Percentiles rank a stretch among this genome's conserved stretches.
phyloP scores from a whole-genome alignment of 495 filamentous ascomycete genomes.

The Thozetella sp. region DNA sequence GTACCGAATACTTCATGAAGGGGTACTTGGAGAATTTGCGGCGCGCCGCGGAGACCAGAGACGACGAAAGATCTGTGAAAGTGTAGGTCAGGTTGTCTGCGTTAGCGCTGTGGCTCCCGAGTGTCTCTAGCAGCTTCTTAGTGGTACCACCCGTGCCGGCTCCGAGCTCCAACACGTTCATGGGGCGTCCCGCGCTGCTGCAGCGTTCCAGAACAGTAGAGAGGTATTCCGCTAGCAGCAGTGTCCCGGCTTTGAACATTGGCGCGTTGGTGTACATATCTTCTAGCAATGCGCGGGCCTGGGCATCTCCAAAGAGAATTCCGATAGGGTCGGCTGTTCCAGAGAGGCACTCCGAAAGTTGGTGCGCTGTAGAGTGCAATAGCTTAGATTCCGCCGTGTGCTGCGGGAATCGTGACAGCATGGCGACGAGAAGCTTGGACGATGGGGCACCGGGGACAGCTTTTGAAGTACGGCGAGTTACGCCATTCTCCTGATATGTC shows the following conservation, averaged over 20 bases:
- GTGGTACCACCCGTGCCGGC: slow-evolving; percentile 31
- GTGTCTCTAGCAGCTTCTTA: background rate
- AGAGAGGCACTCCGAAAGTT: slow-evolving; percentile 4
- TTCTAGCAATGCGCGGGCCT: background rate
- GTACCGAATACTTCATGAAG: slow-evolving; percentile 25
- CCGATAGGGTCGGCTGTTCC: background rate
- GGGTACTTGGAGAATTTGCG: slow-evolving; percentile 24
- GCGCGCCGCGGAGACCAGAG: slow-evolving; percentile 38
- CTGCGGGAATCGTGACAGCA: background rate
- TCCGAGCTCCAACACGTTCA: slow-evolving; percentile 18
- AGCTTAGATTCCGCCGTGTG: slow-evolving; percentile 4
- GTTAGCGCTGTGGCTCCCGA: background rate
- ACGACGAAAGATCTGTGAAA: slow-evolving; percentile 41
- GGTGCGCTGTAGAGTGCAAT: slow-evolving; percentile 3
- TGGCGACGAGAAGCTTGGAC: background rate
- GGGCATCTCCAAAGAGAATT: slow-evolving; percentile 1
- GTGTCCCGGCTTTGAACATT: slow-evolving; percentile 10
- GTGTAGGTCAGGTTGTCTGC: slow-evolving; percentile 33
- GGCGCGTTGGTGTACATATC: slow-evolving; percentile 6
- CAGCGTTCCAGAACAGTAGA: background rate
- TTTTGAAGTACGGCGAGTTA: slow-evolving; percentile 3
- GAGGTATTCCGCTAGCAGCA: background rate
- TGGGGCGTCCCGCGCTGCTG: background rate
- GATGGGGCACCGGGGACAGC: background rate
- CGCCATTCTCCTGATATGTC: slow-evolving; percentile 35